These are phyloP conservation scores for Imleria badia DNA, from an alignment of 768 basidiomycete species.

Conservation along the genomic window DNA sequence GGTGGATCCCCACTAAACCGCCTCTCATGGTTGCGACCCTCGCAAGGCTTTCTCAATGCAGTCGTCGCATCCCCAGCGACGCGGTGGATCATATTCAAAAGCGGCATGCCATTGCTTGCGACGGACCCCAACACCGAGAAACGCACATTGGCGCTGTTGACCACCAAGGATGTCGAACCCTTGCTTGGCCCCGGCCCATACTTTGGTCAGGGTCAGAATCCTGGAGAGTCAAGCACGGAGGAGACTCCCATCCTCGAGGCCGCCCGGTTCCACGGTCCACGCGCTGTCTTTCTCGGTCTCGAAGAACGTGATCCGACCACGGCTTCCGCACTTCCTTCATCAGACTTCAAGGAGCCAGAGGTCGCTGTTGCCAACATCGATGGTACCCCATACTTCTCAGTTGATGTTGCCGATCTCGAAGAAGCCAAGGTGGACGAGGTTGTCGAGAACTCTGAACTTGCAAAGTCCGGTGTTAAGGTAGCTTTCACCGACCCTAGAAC, in stretches of 20 bases:
- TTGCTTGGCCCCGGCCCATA: slow-evolving; percentile 68
- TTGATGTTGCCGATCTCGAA: slow-evolving; percentile 65
- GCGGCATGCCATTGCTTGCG: slow-evolving; percentile 64
- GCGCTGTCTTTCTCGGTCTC: slow-evolving; percentile 79
- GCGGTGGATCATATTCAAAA: slow-evolving; percentile 77
- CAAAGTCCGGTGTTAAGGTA: slow-evolving; percentile 40
- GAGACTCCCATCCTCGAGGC: slow-evolving; percentile 45
- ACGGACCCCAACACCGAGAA: slow-evolving; percentile 33
- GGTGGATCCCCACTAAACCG: slow-evolving; percentile 75
- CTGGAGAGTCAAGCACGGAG: slow-evolving; percentile 29
- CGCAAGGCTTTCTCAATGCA: slow-evolving; percentile 72
- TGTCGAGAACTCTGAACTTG: slow-evolving; percentile 37
- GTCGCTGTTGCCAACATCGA: slow-evolving; percentile 56
- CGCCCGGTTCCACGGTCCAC: slow-evolving; percentile 56
- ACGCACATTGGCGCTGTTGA: slow-evolving; percentile 50
- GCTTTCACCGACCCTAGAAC: slow-evolving; percentile 67
- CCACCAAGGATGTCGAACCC: slow-evolving; percentile 58
- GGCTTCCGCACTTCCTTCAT: slow-evolving; percentile 57
- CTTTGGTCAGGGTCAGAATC: slow-evolving; percentile 66
- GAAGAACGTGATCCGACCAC: slow-evolving; percentile 53
- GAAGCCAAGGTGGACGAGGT: slow-evolving; percentile 43
- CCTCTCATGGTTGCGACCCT: slow-evolving; percentile 77
- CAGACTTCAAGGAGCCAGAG: slow-evolving; percentile 60
- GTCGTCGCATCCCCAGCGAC: slow-evolving; percentile 59
- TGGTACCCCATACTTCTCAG: slow-evolving; percentile 83